Evolutionary conservation across 2,329 filamentous ascomycete species (phyloP), one percentile per base, ranked within the genome.

Genomic region (Fusarium hostae): DNA sequence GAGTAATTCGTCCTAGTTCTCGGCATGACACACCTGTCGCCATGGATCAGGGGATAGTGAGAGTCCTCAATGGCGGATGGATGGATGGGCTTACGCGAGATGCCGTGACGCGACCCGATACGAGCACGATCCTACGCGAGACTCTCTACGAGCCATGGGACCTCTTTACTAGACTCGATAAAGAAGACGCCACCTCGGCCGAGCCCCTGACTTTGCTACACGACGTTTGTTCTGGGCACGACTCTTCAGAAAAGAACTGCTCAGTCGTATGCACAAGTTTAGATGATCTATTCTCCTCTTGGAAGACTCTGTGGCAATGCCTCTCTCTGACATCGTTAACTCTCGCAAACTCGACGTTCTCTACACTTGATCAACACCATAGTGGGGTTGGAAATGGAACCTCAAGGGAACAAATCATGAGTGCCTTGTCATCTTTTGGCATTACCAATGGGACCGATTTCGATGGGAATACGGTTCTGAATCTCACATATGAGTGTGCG

Each of bases 291-390:
- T 70, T 70, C 4, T 9, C 32, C 6, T 66, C 66, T 3, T 70
- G 60, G 66, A 57, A 37, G 20, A 69, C 18, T 5, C 9, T 70
- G 0, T 66, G 66, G 66, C 60, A 70, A 1, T 70, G 60, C 10
- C 35, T 70, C 3, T 57, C 45, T 0, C 44, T 70, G 3, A 34
- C 66, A 5, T 15, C 44, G 2, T n/a, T 70, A 1, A 4, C 24
- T 3, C 11, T 66, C 15, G 66, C 44, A 3, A 48, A 30, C 1
- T 43, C 35, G 3, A 61, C 67, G 1, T 66, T 58, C 11, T 43
- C 60, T 11, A 24, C 30, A 2, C 55, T 69, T 0, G 13, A 56
- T 5, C 28, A 18, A 9, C 20, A 4, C 2, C 28, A 3, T 15
- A 9, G 0, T 9, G 16, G n/a, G 9, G 2, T 9, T 10, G 35